Evolutionary conservation across 2,329 filamentous ascomycete species (phyloP).

Genomic region (Pseudovirgaria hyperparasitica): DNA sequence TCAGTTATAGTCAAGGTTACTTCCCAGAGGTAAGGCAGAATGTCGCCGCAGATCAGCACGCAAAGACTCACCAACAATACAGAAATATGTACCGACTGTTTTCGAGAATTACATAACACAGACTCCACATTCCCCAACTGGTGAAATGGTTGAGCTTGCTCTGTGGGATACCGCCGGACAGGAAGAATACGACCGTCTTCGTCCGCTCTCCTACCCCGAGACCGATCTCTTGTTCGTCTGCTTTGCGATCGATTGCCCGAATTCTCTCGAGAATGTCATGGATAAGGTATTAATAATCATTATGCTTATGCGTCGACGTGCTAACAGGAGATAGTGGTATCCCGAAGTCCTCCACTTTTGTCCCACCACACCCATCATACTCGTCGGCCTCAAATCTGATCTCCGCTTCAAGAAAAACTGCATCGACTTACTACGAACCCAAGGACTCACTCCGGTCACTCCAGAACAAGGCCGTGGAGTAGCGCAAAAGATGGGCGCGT

Average conservation of each 20-base stretch:
- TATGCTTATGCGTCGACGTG: not conserved
- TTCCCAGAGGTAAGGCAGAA: slow-evolving; percentile 74
- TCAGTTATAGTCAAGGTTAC: slow-evolving; percentile 97
- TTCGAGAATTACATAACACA: slow-evolving; percentile 99
- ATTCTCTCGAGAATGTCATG: slow-evolving; percentile 94
- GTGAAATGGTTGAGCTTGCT: slow-evolving; percentile 91
- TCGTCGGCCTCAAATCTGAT: slow-evolving; percentile 94
- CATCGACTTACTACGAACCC: slow-evolving; percentile 96
- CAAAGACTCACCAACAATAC: slow-evolving; percentile 2
- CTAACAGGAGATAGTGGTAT: slow-evolving; percentile 65
- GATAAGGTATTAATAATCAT: slow-evolving; percentile 62
- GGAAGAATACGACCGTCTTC: slow-evolving; percentile 93
- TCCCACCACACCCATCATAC: slow-evolving; percentile 88
- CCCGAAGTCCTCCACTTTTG: slow-evolving; percentile 98
- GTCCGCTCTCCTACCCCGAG: slow-evolving; percentile 93
- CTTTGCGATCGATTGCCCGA: slow-evolving; percentile 97
- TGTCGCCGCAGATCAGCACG: not conserved
- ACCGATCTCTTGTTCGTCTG: slow-evolving; percentile 97
- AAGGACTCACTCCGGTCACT: slow-evolving; percentile 90
- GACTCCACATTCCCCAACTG: slow-evolving; percentile 72
- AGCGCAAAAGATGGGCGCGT: slow-evolving; percentile 83
- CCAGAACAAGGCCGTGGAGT: slow-evolving; percentile 79
- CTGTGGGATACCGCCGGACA: slow-evolving; percentile 98
- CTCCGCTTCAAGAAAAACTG: slow-evolving; percentile 90
- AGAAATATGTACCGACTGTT: slow-evolving; percentile 99